Evolutionary conservation across 1,139 yeast genomes (phyloP), one percentile per base, ranked within the genome.

Genomic region (Yamadazyma diddensiae): DNA sequence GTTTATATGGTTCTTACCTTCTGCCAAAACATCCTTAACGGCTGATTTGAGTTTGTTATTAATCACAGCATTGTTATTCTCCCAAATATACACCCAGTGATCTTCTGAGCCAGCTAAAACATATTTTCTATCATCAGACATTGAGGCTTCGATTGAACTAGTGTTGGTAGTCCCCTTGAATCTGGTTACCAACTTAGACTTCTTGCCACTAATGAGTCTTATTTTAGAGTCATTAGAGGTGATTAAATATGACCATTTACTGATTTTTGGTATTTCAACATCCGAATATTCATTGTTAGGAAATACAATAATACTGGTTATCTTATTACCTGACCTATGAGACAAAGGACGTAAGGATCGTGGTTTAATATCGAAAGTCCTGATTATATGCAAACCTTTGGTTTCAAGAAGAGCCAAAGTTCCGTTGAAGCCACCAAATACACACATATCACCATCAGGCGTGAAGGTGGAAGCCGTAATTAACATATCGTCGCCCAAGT

Each of bases 381-480:
- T 64, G 7, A 71, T 60, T 7, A 71, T 52, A 34, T 72, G 74
- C 22, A 90, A 63, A 0, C 86, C 88, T 30, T 75, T 72, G 0
- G 94, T 81, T 39, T 78, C 79, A 42, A 85, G 57, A 4, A 80
- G 67, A 31, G 72, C 65, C 18, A 87, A 61, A 15, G 76, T 69
- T 1, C 97, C 97, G 43, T 79, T 77, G 49, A 87, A 85, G 5
- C 95, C 88, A 5, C 97, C 97, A 2, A 80, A 80, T 32, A 83
- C 65, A 17, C 85, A 70, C 29, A 70, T 62, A 16, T 66, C 61
- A 0, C 94, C 94, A 47, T 77, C 77, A 0, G 92, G 88, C 0
- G 87, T 70, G 44, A 85, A 79, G 2, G 73, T 72, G 21, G 82
- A 67, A 1, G 94, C 85, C 0, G 94, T 84, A 9, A 85, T 73